phyloP scores from a whole-genome alignment of 1,284 basidiomycete species.

The Pseudozyma sp. region DNA sequence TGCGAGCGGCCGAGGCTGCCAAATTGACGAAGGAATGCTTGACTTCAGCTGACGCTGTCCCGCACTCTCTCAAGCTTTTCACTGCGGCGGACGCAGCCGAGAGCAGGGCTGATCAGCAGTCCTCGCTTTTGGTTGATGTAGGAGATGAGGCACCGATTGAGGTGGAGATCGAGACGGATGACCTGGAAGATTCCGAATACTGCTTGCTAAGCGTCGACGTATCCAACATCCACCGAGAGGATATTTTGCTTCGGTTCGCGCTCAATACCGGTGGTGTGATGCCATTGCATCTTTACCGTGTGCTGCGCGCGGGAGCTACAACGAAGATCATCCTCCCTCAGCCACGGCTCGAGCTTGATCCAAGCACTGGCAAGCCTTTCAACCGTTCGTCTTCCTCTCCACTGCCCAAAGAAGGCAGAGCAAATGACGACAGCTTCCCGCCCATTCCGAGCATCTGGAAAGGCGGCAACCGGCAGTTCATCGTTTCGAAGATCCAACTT shows the following conservation, averaged over 20 bases:
- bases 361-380: slow-evolving; percentile 2
- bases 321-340: slow-evolving; percentile 65
- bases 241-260: slow-evolving; percentile 85
- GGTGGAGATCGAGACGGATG: neutral
- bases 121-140: neutral
- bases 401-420: slow-evolving; percentile 74
- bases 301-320: slow-evolving; percentile 22
- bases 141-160: slow-evolving; percentile 1
- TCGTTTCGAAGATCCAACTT: slow-evolving; percentile 80
- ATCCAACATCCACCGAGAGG: slow-evolving; percentile 83
- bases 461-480: slow-evolving; percentile 82
- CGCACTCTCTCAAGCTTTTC: slow-evolving; percentile 20
- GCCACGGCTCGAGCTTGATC: slow-evolving; percentile 72
- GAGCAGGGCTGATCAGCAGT: neutral
- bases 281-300: slow-evolving; percentile 22
- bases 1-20: slow-evolving; percentile 50
- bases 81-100: slow-evolving; percentile 64
- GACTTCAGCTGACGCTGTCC: slow-evolving; percentile 48
- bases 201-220: slow-evolving; percentile 88
- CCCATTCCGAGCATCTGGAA: slow-evolving; percentile 80
- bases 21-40: slow-evolving; percentile 69
- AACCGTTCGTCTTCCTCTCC: slow-evolving; percentile 2
- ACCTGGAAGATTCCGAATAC: slow-evolving; percentile 70
- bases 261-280: slow-evolving; percentile 70
- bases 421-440: slow-evolving; percentile 74